Base-by-base conservation (phyloP, 225 moss, liverwort and hornwort genomes). In the Anthoceros angustus region DNA sequence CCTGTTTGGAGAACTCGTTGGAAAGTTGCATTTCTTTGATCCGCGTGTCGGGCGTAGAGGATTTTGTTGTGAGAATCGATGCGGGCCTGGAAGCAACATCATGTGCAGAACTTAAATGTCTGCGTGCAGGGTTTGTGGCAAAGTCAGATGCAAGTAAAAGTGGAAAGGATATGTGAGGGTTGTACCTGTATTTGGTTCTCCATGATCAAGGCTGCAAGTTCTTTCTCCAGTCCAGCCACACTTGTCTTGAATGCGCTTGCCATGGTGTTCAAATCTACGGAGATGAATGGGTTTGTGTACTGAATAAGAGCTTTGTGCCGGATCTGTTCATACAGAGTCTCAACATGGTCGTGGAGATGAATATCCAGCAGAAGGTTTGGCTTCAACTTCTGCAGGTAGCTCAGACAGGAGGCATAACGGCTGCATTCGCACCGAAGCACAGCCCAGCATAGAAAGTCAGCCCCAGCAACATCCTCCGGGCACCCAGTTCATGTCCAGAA, bases 61-160 rank as follows among this genome's bases (percentile, higher is more conserved):
- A 99, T 92, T 79, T 99, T 99, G 86, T 99, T 99, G 73, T 99
- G 98, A 41, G 98, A 99, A 72, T 99, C 98, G 55, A 95, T 95
- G 68, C 95, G 88, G 26, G 95, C 95, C 95, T 98, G 80, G 4
- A 72, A 67, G 40, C 75, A 48, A n/a, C 62, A 16, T 43, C 32
- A 46, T 64, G 21, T 25, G 62, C 32, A 63, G 24, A 9, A 14
- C 21, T 5, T 62, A 32, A 16, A 20, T 38, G 42, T 18, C 2
- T 7, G 32, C 32, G 32, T 32, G 32, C 32, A 32, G 32, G 32
- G 32, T 32, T 4, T 55, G n/a, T 15, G n/a, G 14, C 18, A 55
- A 3, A 18, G 23, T 23, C 23, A 18, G 23, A 18, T 55, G 14
- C n/a, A 55, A 7, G 14, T 55, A 2, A 12, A 18, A 46, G 12